Conservation (phyloP, 2,329 filamentous ascomycete genomes). For the Botrytis tulipae region DNA sequence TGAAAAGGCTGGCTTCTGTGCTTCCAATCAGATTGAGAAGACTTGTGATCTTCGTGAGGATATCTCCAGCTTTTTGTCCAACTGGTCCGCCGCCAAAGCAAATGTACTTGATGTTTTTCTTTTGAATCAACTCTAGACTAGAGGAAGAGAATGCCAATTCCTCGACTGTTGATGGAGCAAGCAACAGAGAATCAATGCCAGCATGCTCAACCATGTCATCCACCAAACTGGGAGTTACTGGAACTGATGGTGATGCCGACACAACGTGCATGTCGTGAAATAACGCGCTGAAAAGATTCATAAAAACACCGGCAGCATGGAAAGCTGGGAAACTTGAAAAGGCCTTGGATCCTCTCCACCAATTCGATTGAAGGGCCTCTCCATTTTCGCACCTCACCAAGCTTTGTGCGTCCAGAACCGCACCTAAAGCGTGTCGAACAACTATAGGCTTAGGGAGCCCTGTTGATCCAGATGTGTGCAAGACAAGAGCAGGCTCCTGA, state of each 20-base stretch:
- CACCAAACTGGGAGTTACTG: conserved; percentile 13
- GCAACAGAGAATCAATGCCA: neutral
- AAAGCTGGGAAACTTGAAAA: conserved; percentile 16
- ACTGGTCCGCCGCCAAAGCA: conserved; percentile 14
- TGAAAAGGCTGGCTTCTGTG: conserved; percentile 8
- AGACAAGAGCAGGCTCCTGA: conserved; percentile 17
- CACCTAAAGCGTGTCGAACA: conserved; percentile 12
- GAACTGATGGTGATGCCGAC: conserved; percentile 8
- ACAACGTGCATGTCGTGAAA: neutral
- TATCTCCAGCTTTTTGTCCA: conserved; percentile 16
- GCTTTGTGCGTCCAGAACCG: neutral
- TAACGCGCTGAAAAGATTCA: neutral
- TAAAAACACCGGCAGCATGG: conserved; percentile 3
- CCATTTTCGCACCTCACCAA: neutral
- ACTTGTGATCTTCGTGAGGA: conserved; percentile 1
- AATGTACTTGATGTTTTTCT: conserved; percentile 10
- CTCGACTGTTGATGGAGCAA: conserved; percentile 21
- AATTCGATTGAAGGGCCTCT: neutral
- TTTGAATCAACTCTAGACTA: neutral
- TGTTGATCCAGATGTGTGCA: conserved; percentile 27
- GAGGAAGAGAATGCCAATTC: conserved; percentile 14
- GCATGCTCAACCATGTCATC: conserved; percentile 17
- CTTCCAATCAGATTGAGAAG: conserved; percentile 17
- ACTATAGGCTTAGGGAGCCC: conserved; percentile 26
- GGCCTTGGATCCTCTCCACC: neutral